phyloP scores from a whole-genome alignment of 371 early-diverging fungal genomes.

The Batkoa obscura region DNA sequence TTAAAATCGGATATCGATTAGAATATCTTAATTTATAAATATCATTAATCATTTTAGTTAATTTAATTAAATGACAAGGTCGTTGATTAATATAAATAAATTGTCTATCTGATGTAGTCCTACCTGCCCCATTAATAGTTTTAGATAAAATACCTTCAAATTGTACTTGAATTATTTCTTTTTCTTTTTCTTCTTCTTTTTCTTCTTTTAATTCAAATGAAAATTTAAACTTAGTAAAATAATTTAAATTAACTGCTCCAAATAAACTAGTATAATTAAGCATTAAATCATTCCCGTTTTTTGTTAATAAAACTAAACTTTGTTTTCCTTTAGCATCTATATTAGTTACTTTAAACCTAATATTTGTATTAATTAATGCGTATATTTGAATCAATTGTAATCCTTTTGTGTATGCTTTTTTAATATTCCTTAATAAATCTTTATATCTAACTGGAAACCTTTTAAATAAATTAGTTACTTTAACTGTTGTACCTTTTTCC shows the following conservation, averaged over 20 bases:
- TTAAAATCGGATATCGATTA: conserved; percentile 58
- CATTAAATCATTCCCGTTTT: not conserved
- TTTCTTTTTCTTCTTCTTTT: no score
- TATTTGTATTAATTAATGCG: conserved; percentile 42
- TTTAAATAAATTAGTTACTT: conserved; percentile 55
- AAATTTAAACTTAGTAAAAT: no score
- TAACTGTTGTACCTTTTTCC: conserved; percentile 71
- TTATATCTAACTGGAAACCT: conserved; percentile 73
- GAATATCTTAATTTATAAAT: conserved; percentile 42
- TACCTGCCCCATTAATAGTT: conserved; percentile 18
- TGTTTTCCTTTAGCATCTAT: not conserved
- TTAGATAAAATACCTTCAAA: no score
- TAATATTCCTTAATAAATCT: conserved; percentile 67
- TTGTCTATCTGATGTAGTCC: conserved; percentile 64
- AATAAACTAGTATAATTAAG: conserved; percentile 4
- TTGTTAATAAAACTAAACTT: not conserved
- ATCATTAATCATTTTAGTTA: conserved; percentile 53
- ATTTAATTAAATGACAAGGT: conserved; percentile 66
- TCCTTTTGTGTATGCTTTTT: conserved; percentile 57
- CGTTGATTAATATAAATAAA: conserved; percentile 74
- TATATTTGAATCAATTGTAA: conserved; percentile 73
- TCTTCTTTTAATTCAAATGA: no score
- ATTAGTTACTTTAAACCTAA: conserved; percentile 39
- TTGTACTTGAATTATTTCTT: no score
- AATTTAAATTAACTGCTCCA: not conserved